phyloP scores from a whole-genome alignment of 2,329 filamentous ascomycete genomes.

The Teratosphaeria pseudoeucalypti region DNA sequence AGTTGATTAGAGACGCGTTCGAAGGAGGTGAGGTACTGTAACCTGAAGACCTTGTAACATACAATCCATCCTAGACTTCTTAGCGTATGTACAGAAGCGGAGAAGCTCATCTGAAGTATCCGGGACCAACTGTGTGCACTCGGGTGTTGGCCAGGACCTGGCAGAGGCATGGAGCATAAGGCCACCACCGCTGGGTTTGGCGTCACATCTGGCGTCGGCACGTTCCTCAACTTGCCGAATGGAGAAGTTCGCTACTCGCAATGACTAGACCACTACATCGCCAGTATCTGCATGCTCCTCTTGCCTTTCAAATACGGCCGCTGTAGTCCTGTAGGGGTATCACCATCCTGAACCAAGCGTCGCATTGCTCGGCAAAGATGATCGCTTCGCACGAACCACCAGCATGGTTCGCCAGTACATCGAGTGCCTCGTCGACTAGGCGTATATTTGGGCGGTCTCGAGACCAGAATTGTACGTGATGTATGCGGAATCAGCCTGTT shows the following conservation, averaged over 20 bases:
- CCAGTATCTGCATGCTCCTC: no score
- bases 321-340: no score
- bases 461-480: no score
- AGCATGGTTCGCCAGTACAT: no score
- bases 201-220: not conserved
- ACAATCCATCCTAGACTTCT: not conserved
- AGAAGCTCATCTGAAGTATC: not conserved
- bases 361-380: no score
- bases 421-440: no score
- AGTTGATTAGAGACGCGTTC: conserved; percentile 46
- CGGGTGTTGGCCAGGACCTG: not conserved
- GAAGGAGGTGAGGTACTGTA: not conserved
- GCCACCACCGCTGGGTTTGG: not conserved
- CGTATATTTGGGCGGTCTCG: no score
- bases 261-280: no score
- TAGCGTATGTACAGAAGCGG: not conserved
- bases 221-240: not conserved
- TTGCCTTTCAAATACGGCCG: no score
- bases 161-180: not conserved
- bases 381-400: no score
- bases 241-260: not conserved
- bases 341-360: no score
- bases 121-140: not conserved
- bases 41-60: not conserved
- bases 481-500: no score